Evolutionary conservation across 108 stramenopile genomes (phyloP).

Genomic region (Fistulifera solaris): DNA sequence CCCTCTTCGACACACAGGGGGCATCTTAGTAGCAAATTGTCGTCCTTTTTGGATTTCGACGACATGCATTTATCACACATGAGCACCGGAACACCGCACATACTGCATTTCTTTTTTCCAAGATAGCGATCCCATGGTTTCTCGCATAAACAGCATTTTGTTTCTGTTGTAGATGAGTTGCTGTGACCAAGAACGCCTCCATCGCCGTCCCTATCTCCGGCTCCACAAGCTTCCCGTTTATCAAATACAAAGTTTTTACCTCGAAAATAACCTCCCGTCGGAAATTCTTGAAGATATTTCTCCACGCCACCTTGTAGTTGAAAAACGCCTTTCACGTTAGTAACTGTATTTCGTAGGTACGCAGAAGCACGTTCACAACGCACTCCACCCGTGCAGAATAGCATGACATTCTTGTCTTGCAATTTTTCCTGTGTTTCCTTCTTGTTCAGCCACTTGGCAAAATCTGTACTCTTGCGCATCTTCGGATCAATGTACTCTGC

Average conservation of each 20-base stretch:
- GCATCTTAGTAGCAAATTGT: constrained; percentile 56
- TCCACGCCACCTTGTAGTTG: constrained; percentile 89
- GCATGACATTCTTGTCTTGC: constrained; percentile 66
- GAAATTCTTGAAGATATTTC: constrained; percentile 77
- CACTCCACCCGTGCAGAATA: constrained; percentile 90
- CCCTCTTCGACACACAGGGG: constrained; percentile 76
- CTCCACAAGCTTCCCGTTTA: constrained; percentile 79
- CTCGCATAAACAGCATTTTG: constrained; percentile 47
- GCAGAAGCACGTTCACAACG: constrained; percentile 86
- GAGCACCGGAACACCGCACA: constrained; percentile 85
- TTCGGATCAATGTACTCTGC: constrained; percentile 76
- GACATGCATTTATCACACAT: constrained; percentile 81
- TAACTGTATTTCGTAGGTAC: constrained; percentile 63
- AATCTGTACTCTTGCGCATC: constrained; percentile 86
- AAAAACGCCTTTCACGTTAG: constrained; percentile 69
- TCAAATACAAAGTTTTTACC: constrained; percentile 92
- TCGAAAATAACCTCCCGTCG: constrained; percentile 78
- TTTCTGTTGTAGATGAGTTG: constrained; percentile 4
- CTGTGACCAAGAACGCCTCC: constrained; percentile 52
- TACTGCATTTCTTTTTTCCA: constrained; percentile 84
- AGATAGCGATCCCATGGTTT: constrained; percentile 85
- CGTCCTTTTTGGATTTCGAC: constrained; percentile 12
- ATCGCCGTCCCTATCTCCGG: constrained; percentile 66
- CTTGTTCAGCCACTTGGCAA: constrained; percentile 66
- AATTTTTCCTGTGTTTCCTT: constrained; percentile 66